A percentile compares a stretch with the other conserved stretches of the same genome.
phyloP scores from a whole-genome alignment of 768 basidiomycete species.

The Hygrophorus russula region DNA sequence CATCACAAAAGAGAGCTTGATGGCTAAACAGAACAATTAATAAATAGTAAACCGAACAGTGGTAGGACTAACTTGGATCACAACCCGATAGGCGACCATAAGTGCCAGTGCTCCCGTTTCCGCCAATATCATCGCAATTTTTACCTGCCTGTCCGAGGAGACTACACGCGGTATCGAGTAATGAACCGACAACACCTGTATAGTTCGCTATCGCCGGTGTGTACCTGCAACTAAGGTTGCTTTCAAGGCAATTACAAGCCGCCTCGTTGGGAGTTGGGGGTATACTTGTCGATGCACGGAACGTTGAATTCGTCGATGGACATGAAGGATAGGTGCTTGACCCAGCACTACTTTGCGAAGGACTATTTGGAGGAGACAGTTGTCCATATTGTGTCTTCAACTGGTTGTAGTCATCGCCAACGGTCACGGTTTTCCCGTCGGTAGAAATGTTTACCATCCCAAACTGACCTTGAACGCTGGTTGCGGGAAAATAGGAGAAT shows the following conservation, averaged over 20 bases:
- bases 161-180: constrained; percentile 67
- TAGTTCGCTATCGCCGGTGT: constrained; percentile 52
- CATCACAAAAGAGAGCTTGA: constrained; percentile 79
- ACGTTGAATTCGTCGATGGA: constrained; percentile 45
- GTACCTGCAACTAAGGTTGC: constrained; percentile 62
- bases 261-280: constrained; percentile 77
- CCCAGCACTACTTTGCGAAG: constrained; percentile 28
- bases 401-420: constrained; percentile 54
- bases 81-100: constrained; percentile 75
- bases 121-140: constrained; percentile 59
- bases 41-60: background rate
- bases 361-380: constrained; percentile 51
- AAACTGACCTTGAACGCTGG: constrained; percentile 61
- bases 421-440: constrained; percentile 56
- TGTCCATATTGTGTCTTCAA: constrained; percentile 51
- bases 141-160: constrained; percentile 51
- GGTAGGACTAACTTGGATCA: constrained; percentile 52
- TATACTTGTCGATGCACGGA: constrained; percentile 55
- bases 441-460: constrained; percentile 74
- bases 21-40: constrained; percentile 27
- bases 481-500: constrained; percentile 82
- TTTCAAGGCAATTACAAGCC: constrained; percentile 70
- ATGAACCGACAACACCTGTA: constrained; percentile 43
- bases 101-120: constrained; percentile 58
- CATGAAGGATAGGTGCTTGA: constrained; percentile 51